Evolutionary conservation across 768 basidiomycete genomes (phyloP), one percentile per base, ranked within the genome.

Genomic region (Mycena belliarum): DNA sequence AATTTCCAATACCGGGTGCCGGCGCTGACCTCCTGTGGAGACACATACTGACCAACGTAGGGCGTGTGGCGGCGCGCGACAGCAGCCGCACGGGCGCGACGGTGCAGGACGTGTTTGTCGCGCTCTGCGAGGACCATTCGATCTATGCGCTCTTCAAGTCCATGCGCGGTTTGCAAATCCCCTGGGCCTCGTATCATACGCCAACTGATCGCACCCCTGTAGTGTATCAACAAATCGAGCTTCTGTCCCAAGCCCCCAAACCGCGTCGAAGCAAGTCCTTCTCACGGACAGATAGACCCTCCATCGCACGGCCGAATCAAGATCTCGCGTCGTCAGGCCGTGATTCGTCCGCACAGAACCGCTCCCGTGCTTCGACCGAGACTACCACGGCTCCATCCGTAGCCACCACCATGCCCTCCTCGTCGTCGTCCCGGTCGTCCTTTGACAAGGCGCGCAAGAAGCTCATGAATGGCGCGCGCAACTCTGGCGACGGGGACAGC

Each of bases 121-220:
- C 93, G 1, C 78, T 97, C 16, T 94, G 92, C 60, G 95, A 97
- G 73, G 95, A 97, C 72, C 87, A 91, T 63, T 79, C 86, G 46
- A 83, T 96, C 46, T 97, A 93, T 74, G 83, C 82, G 25, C 79
- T 91, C 57, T 95, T 95, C 75, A 91, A 86, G 73, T 79, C 82
- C 23, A 91, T 95, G 90, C 84, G 89, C 76, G 89, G 95, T 92
- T 63, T 63, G 80, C 72, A 53, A 45, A 46, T 35, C 35, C 29
- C 32, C 28, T 55, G 11, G 25, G 40, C 3, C 4, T 4, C 18
- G 21, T 29, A 5, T 28, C 32, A 38, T 44, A 59, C 50, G 45
- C 45, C 48, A 45, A 35, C 53, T 70, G 65, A 66, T 69, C 62
- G 29, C 47, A 40, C 40, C 57, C 64, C 63, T 60, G 66, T 61